phyloP scores from a whole-genome alignment of 106 monocot species.

The Ottelia alismoides region DNA sequence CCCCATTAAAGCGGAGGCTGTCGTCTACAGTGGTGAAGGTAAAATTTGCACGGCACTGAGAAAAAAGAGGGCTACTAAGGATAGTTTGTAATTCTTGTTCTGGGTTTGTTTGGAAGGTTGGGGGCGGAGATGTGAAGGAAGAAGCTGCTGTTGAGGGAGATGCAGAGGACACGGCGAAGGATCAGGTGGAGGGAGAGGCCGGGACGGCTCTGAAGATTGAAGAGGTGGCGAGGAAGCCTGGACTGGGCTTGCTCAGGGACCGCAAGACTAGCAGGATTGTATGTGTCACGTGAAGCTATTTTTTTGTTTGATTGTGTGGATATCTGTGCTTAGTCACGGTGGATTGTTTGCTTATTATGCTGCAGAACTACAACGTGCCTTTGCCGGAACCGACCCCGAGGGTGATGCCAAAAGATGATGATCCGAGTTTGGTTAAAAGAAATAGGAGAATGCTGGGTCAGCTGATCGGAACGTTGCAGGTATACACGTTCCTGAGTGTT shows the following conservation, averaged over 20 bases:
- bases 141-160: conserved; percentile 6
- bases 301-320: no score
- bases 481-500: no score
- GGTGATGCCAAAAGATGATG: conserved; percentile 63
- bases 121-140: conserved; percentile 31
- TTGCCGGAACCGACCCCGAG: conserved; percentile 53
- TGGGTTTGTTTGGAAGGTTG: conserved; percentile 45
- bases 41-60: no score
- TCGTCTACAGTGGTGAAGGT: conserved; percentile 83
- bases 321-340: no score
- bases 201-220: not conserved
- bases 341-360: conserved; percentile 21
- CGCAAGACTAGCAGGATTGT: conserved; percentile 39
- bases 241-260: conserved; percentile 9
- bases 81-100: no score
- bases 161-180: conserved; percentile 13
- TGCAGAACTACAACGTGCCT: conserved; percentile 59
- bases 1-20: conserved; percentile 59
- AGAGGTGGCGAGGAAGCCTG: conserved; percentile 1
- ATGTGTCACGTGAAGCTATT: no score
- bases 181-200: conserved; percentile 15
- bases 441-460: conserved; percentile 93
- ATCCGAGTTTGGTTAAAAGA: conserved; percentile 75
- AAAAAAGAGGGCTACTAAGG: no score
- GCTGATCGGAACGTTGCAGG: conserved; percentile 91